These are phyloP conservation scores for Macrolepiota fuliginosa DNA, from an alignment of 768 basidiomycete species.

Conservation along the genomic window DNA sequence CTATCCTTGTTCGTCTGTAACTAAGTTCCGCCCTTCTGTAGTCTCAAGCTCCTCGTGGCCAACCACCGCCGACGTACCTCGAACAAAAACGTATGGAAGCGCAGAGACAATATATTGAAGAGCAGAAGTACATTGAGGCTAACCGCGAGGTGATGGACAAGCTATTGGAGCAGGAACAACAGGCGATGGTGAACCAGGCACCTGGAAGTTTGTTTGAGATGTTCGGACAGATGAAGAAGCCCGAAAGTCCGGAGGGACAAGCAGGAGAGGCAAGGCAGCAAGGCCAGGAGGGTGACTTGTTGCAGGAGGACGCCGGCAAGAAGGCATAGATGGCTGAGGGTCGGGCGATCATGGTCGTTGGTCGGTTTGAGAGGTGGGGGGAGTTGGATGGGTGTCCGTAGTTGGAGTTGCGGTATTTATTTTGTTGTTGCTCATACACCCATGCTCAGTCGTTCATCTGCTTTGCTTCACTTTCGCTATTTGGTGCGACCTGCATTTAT, in stretches of 20 bases:
- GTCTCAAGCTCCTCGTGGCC: conserved; percentile 23
- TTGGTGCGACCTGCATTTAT: background rate
- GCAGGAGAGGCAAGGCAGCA: background rate
- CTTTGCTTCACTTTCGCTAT: background rate
- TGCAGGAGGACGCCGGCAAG: background rate
- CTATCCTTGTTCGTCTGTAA: background rate
- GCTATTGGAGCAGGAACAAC: conserved; percentile 28
- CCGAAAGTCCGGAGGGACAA: background rate
- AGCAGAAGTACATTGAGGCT: conserved; percentile 46
- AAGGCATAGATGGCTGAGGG: conserved; percentile 1
- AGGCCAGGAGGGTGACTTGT: background rate
- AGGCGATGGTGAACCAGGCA: conserved; percentile 40
- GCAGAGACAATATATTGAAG: conserved; percentile 45
- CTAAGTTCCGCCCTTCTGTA: background rate
- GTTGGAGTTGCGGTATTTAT: conserved; percentile 1
- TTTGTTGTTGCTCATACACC: background rate
- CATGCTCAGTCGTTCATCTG: conserved; percentile 6
- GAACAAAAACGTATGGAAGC: conserved; percentile 53
- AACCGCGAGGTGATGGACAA: conserved; percentile 31
- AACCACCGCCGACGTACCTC: conserved; percentile 47
- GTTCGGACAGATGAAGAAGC: conserved; percentile 28
- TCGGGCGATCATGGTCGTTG: background rate
- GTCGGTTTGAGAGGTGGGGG: background rate
- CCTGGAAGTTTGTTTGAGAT: conserved; percentile 50
- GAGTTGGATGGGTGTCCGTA: background rate